phyloP scores from a whole-genome alignment of 1,139 yeast species.

The Yamadazyma dendronema region DNA sequence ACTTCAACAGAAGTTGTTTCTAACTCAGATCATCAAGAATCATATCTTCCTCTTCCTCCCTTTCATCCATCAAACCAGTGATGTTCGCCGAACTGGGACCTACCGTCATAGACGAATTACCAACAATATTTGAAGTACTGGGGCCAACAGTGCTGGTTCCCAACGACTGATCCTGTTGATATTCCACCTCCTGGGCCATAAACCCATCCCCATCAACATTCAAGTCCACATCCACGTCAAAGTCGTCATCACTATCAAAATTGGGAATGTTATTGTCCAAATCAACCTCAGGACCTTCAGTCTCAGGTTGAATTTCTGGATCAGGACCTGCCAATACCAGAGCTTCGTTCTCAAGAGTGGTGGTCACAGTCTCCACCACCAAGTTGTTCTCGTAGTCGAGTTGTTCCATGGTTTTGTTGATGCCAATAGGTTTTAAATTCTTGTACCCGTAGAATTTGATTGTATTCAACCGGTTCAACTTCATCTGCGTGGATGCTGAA shows the following conservation, averaged over 20 bases:
- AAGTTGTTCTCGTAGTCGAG: constrained; percentile 27
- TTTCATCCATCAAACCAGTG: constrained; percentile 3
- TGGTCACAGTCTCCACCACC: constrained; percentile 3
- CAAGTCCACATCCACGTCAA: constrained; percentile 1
- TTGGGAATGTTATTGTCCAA: constrained; percentile 15
- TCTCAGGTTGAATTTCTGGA: not conserved
- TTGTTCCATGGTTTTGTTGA: constrained; percentile 54
- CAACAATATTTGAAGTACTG: not conserved
- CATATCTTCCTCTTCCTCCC: constrained; percentile 38
- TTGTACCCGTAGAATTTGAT: constrained; percentile 50
- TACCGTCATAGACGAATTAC: not conserved
- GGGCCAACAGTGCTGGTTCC: constrained; percentile 23
- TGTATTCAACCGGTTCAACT: constrained; percentile 39
- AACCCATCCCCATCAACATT: constrained; percentile 32
- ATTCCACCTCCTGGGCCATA: constrained; percentile 61
- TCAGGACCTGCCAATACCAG: constrained; percentile 2
- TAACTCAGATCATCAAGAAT: constrained; percentile 31
- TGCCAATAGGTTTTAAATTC: constrained; percentile 53
- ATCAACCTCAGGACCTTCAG: not conserved
- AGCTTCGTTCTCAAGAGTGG: constrained; percentile 11
- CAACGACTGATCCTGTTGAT: constrained; percentile 48
- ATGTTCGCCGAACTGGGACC: not conserved
- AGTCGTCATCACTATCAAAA: constrained; percentile 11
- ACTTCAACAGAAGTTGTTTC: not conserved
- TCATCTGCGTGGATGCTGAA: constrained; percentile 32